Evolutionary conservation across 2,329 filamentous ascomycete genomes (phyloP), one percentile per base, ranked within the genome.

Genomic region (Bipolaris gigantea): DNA sequence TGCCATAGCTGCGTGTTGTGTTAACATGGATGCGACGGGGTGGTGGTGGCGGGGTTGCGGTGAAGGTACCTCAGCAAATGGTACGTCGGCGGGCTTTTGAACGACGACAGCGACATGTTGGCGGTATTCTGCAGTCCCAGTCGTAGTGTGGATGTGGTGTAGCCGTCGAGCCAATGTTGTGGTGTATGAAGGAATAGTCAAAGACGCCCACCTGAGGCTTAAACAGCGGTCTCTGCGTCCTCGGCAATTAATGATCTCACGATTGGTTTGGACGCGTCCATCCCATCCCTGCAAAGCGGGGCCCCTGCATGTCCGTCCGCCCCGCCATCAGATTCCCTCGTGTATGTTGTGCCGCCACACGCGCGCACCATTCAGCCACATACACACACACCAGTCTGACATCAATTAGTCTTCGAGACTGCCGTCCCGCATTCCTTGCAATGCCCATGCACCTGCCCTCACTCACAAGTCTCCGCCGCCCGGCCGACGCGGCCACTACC

Each of bases 71-170:
- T 85, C 57, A 92, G 77, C 56, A 93, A 83, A 73, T 93, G 90
- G 75, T 91, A 93, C 13, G 88, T 87, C 42, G 84, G 87, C 43
- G 83, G 82, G 19, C 86, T 86, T 54, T 83, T 81, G 53, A 90
- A 73, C 4, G 73, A 68, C 32, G 71, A 65, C 15, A 83, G 81
- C 6, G 75, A 69, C 76, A 79, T 78, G 15, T 33, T 69, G 40
- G 47, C 16, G 47, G 32, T 38, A 33, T 19, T 33, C 18, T 8
- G 10, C 39, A 8, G 33, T 2, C 21, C 27, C 18, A 32, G 23
- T 46, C 23, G 16, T 18, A 10, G 43, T 25, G 5, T 27, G n/a
- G 4, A 19, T 2, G n/a, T 23, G 43, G 43, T 27, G 19, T 5
- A 27, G 32, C 19, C 42, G 42, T 45, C 42, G 21, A 25, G 42